These are phyloP conservation scores for Neoboletus brunneissimus DNA, from an alignment of 768 basidiomycete genomes.

Conservation along the genomic window DNA sequence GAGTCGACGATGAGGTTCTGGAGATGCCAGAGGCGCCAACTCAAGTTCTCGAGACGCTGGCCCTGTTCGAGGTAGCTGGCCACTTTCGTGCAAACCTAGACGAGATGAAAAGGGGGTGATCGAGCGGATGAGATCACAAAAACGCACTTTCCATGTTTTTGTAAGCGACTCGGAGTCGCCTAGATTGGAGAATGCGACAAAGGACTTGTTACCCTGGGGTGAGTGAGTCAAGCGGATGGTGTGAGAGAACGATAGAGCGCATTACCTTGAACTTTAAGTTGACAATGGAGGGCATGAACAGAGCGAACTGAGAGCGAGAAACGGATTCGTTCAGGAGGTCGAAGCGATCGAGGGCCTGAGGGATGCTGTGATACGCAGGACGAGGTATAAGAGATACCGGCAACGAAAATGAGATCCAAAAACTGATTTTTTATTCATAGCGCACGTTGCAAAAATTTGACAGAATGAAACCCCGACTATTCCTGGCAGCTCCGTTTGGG, in stretches of 20 bases:
- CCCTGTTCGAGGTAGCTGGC: slow-evolving; percentile 89
- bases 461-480: slow-evolving; percentile 35
- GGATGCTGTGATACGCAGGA: slow-evolving; percentile 4
- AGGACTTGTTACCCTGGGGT: slow-evolving; percentile 84
- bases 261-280: slow-evolving; percentile 81
- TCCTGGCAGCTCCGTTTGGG: slow-evolving; percentile 30
- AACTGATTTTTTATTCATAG: slow-evolving; percentile 8
- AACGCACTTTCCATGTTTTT: slow-evolving; percentile 83
- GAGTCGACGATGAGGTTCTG: slow-evolving; percentile 89
- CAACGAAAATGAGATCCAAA: slow-evolving; percentile 12
- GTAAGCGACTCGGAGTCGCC: slow-evolving; percentile 81
- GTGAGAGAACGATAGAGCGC: neutral
- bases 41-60: slow-evolving; percentile 86
- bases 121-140: neutral
- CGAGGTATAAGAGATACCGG: slow-evolving; percentile 29
- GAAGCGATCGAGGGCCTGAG: slow-evolving; percentile 19
- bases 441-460: slow-evolving; percentile 29
- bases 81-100: slow-evolving; percentile 84
- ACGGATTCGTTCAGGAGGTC: neutral
- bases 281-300: slow-evolving; percentile 72
- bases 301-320: neutral
- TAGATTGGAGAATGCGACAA: slow-evolving; percentile 89
- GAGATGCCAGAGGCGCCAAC: slow-evolving; percentile 90
- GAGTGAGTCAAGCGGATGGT: slow-evolving; percentile 4
- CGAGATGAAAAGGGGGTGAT: slow-evolving; percentile 6